Evolutionary conservation across 345 rosid genomes (phyloP).

Genomic region (Euphorbia tirucalli): DNA sequence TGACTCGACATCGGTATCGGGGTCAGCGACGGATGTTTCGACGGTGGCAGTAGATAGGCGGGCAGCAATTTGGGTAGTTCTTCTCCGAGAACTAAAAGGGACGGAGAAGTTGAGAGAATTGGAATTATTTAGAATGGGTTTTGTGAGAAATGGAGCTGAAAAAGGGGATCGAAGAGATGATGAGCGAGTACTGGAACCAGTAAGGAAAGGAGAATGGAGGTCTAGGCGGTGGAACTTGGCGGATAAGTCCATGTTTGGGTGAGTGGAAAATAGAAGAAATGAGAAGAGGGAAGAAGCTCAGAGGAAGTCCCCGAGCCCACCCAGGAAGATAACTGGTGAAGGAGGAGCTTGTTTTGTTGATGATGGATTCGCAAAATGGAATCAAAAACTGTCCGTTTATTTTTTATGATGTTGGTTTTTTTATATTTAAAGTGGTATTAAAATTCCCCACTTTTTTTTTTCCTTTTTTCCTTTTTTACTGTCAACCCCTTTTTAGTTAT

Average conservation of each 20-base stretch:
- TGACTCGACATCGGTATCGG: constrained; percentile 62
- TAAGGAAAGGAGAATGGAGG: constrained; percentile 60
- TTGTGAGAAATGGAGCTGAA: constrained; percentile 26
- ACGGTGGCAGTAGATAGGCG: constrained; percentile 52
- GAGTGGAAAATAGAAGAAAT: constrained; percentile 7
- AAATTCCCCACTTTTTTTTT: neutral
- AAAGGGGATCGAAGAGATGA: constrained; percentile 35
- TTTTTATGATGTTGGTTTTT: too few relatives aligned
- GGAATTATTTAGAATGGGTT: constrained; percentile 12
- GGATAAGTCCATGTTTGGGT: constrained; percentile 53
- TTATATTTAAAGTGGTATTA: neutral
- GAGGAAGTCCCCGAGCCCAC: neutral
- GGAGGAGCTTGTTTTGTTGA: neutral
- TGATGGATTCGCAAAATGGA: neutral
- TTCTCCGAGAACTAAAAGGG: constrained; percentile 31
- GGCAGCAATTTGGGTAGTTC: constrained; percentile 27
- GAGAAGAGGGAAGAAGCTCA: too few relatives aligned
- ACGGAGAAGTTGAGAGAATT: constrained; percentile 7
- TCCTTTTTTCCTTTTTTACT: neutral
- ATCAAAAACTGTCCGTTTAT: neutral
- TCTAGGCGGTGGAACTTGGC: constrained; percentile 52
- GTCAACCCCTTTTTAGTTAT: neutral
- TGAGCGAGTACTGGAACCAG: constrained; percentile 35
- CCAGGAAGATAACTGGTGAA: neutral
- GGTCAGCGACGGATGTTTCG: constrained; percentile 43